Evolutionary conservation across 345 rosid genomes (phyloP), one percentile per base, ranked within the genome.

Genomic region (Capsella bursapastoris): DNA sequence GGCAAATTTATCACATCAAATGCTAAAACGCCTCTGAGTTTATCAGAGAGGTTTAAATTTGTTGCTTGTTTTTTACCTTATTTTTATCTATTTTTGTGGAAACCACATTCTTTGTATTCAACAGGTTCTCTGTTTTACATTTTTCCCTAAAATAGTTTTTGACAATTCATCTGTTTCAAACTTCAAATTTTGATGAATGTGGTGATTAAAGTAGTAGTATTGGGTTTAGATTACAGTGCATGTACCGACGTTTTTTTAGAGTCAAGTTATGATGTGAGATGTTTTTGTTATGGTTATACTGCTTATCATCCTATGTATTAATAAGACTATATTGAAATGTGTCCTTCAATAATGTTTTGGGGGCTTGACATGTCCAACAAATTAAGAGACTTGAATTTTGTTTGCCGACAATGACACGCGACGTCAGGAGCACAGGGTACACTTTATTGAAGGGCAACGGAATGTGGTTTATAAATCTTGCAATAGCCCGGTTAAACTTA

Each of bases 401-500:
- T 22, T 40, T 13, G 66, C 66, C 32, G 34, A 61, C 66, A 61
- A 38, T 60, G 65, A 60, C 66, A 61, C 34, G 11, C 65, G 11
- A 60, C 49, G 16, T 40, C 25, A 61, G 48, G 66, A 40, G 29
- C 64, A 60, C 3, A 34, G 4, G 16, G 90, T 77, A 84, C 95
- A 64, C 73, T 85, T 80, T 96, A 88, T 81, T 90, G 10, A 82
- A 59, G 25, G 25, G 25, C 25, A 61, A 41, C 11, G 8, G 35
- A 18, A 73, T 15, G 43, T 9, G 2, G 14, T 1, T 69, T 57
- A 47, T 14, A 6, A 34, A 31, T 68, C 65, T 67, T 49, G 40
- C 41, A 8, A 29, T 10, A 58, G 10, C 72, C 72, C 56, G 13
- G 57, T 55, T 72, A 22, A 22, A 22, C 25, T 22, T 22, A 56